phyloP scores from a whole-genome alignment of 345 rosid species.

The Nephelium lappaceum region DNA sequence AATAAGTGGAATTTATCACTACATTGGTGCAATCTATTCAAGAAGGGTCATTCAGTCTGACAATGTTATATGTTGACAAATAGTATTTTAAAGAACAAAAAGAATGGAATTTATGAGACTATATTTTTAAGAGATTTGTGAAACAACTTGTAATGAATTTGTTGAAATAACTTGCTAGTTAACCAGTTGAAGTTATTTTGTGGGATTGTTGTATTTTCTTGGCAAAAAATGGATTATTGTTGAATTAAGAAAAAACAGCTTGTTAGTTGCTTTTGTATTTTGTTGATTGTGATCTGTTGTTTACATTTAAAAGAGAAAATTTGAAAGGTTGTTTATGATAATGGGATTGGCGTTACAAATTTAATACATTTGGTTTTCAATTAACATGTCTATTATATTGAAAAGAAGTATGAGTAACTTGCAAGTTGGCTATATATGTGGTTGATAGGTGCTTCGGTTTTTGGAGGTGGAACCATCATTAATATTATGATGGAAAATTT shows the following conservation, averaged over 20 bases:
- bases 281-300: neutral
- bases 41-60: too few relatives aligned
- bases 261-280: neutral
- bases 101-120: too few relatives aligned
- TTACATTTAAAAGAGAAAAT: too few relatives aligned
- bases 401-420: neutral
- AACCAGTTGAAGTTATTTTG: too few relatives aligned
- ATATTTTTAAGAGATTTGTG: neutral
- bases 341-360: neutral
- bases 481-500: neutral
- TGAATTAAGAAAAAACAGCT: too few relatives aligned
- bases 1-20: neutral
- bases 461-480: neutral
- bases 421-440: neutral
- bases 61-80: too few relatives aligned
- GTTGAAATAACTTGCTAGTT: too few relatives aligned
- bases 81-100: too few relatives aligned
- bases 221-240: too few relatives aligned
- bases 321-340: neutral
- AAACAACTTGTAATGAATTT: neutral
- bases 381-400: neutral
- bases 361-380: neutral
- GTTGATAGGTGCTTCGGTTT: neutral
- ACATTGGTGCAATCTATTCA: neutral
- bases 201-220: too few relatives aligned